Evolutionary conservation across 208 protist genomes (phyloP).

Genomic region (Leishmania guyanensis): DNA sequence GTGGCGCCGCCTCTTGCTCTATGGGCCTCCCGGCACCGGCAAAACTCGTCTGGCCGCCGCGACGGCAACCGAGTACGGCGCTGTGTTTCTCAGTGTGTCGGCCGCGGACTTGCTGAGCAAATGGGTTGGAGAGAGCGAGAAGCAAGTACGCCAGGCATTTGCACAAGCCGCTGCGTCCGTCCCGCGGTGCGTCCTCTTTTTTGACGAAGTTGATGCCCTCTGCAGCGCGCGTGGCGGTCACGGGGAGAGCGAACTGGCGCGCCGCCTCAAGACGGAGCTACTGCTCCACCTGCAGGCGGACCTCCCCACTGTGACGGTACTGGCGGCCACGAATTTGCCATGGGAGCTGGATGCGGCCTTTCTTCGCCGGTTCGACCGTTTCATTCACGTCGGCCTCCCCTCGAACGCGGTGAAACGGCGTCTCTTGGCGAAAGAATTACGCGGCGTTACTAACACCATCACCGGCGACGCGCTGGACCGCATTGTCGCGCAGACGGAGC

Average conservation of each 20-base stretch:
- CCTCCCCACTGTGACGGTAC: conserved; percentile 57
- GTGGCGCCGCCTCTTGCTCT: conserved; percentile 97
- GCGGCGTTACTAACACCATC: conserved; percentile 44
- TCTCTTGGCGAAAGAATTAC: conserved; percentile 42
- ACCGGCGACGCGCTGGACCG: conserved; percentile 36
- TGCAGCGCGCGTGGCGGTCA: conserved; percentile 69
- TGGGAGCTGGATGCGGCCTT: conserved; percentile 92
- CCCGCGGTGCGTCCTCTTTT: conserved; percentile 87
- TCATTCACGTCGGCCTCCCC: conserved; percentile 88
- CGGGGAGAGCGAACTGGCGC: conserved; percentile 85
- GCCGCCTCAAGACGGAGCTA: conserved; percentile 99
- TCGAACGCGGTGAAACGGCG: conserved; percentile 27
- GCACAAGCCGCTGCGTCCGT: conserved; percentile 45
- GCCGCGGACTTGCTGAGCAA: conserved; percentile 96
- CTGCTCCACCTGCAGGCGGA: conserved; percentile 94
- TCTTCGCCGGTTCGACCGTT: conserved; percentile 87
- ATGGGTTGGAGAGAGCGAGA: conserved; percentile 98
- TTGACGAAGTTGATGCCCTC: conserved; percentile 95
- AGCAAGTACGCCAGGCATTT: conserved; percentile 95
- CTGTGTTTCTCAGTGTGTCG: conserved; percentile 95
- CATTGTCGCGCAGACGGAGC: conserved; percentile 53
- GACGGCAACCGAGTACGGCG: conserved; percentile 94
- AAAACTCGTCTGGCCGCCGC: conserved; percentile 99
- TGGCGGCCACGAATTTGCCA: conserved; percentile 93
- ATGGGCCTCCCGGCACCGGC: conserved; percentile 96